Conservation (phyloP, 2,329 filamentous ascomycete genomes). For the Alternaria novae-zelandiae region DNA sequence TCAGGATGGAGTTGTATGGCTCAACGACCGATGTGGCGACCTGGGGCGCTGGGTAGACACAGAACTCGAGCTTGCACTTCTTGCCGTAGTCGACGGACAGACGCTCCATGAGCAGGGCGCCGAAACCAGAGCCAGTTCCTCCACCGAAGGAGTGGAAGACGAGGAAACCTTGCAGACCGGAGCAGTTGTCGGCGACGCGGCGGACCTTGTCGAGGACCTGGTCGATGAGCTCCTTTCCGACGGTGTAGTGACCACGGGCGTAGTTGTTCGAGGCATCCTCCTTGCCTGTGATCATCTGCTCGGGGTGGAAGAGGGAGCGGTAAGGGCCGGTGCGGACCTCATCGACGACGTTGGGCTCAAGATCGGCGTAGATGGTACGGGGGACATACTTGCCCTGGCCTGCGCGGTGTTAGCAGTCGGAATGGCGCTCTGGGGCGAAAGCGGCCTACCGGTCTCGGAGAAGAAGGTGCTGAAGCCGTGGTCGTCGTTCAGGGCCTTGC, state of each 20-base stretch:
- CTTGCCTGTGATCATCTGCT: conserved; percentile 99
- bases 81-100: conserved; percentile 99
- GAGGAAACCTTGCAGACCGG: conserved; percentile 97
- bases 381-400: conserved; percentile 99
- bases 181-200: conserved; percentile 94
- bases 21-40: conserved; percentile 97
- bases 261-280: conserved; percentile 99
- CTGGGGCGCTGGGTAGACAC: conserved; percentile 97
- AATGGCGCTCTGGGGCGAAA: conserved; percentile 30
- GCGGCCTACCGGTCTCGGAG: conserved; percentile 87
- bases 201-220: conserved; percentile 97
- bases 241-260: conserved; percentile 98
- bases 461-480: conserved; percentile 99
- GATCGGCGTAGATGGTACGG: conserved; percentile 98
- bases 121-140: conserved; percentile 98
- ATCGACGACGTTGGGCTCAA: conserved; percentile 99
- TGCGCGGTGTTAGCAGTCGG: conserved; percentile 51
- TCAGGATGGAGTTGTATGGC: conserved; percentile 99
- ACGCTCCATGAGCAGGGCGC: conserved; percentile 97
- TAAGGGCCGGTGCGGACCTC: conserved; percentile 98
- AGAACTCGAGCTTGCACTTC: conserved; percentile 99
- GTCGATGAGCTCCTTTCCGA: conserved; percentile 99
- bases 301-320: conserved; percentile 96
- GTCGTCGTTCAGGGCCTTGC: conserved; percentile 89
- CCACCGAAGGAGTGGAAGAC: conserved; percentile 99